Evolutionary conservation across 108 stramenopile genomes (phyloP), one percentile per base, ranked within the genome.

Genomic region (Parietichytrium sp.): DNA sequence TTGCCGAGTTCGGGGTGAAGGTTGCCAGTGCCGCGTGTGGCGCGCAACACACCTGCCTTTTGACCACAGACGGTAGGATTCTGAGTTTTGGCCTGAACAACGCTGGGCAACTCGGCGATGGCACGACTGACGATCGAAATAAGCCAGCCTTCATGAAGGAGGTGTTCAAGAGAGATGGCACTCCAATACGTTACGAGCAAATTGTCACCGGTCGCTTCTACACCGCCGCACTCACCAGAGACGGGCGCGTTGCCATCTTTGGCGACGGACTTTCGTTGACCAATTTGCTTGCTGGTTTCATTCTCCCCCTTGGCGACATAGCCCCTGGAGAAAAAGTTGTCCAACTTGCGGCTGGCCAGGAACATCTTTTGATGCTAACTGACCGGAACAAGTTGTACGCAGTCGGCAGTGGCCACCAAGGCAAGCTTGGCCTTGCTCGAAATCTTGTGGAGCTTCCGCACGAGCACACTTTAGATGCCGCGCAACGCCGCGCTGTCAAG

Each of bases 1-100:
- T n/a, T n/a, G 61, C 61, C 33, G 38, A 33, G 42, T 20, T 10
- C 2, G 61, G 61, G 15, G 61, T 45, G 33, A 72, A 33, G 38
- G 36, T 72, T 72, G 61, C 45, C 42, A 42, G 61, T 42, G 61
- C 45, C 33, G 61, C 61, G 38, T 72, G 61, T 25, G 61, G 61
- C 42, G 61, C 61, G 13, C 29, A 72, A 42, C 61, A 72, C 61
- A 72, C 61, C 61, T 72, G 38, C 0, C 38, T 42, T 15, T 42
- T 72, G 20, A 72, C 61, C 33, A 45, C 61, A n/a, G 23, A 23
- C 42, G 61, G 61, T 6, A 33, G 61, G 38, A 72, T 72, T 42
- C 42, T 72, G 20, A 72, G 38, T 6, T 72, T 33, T 42, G 61
- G 61, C 33, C 23, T n/a, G 38, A 72, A 72, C 42, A 16, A 23